Percentiles rank a stretch among this genome's conserved stretches.
Conservation (phyloP, 768 basidiomycete species). For the Mycena vulgaris region DNA sequence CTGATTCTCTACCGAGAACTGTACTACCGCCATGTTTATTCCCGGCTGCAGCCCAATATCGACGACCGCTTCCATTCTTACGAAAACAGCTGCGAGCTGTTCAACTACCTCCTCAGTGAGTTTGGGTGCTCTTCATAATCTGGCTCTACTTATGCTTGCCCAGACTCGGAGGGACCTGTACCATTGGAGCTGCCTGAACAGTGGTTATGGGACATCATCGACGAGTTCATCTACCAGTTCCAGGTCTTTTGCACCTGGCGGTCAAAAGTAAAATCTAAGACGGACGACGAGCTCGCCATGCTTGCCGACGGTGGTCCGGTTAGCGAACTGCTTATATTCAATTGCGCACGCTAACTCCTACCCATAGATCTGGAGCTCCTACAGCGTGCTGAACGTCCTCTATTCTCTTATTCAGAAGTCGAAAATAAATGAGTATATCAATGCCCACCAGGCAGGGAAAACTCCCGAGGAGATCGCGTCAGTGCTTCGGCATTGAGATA, state of each 20-base stretch:
- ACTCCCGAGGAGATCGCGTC: slow-evolving; percentile 88
- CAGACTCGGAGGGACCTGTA: slow-evolving; percentile 96
- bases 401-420: slow-evolving; percentile 99
- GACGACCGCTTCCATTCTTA: slow-evolving; percentile 99
- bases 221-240: slow-evolving; percentile 99
- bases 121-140: slow-evolving; percentile 21
- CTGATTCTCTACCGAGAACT: slow-evolving; percentile 97
- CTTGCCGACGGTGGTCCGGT: slow-evolving; percentile 82
- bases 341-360: slow-evolving; percentile 12
- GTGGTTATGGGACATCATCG: slow-evolving; percentile 98
- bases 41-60: slow-evolving; percentile 93
- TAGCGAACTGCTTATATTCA: slow-evolving; percentile 45
- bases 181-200: slow-evolving; percentile 95
- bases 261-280: slow-evolving; percentile 86
- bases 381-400: slow-evolving; percentile 97
- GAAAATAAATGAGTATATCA: slow-evolving; percentile 93
- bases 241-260: slow-evolving; percentile 96
- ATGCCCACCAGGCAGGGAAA: slow-evolving; percentile 86
- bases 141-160: slow-evolving; percentile 5
- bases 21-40: slow-evolving; percentile 96
- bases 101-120: slow-evolving; percentile 96
- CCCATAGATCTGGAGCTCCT: slow-evolving; percentile 94
- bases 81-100: slow-evolving; percentile 97
- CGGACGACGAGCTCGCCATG: slow-evolving; percentile 90
- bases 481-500: slow-evolving; percentile 46